A percentile compares a stretch with the other conserved stretches of the same genome.
Evolutionary conservation across 805 yeast species (phyloP).

Genomic region (Saccharomycopsis schoenii): DNA sequence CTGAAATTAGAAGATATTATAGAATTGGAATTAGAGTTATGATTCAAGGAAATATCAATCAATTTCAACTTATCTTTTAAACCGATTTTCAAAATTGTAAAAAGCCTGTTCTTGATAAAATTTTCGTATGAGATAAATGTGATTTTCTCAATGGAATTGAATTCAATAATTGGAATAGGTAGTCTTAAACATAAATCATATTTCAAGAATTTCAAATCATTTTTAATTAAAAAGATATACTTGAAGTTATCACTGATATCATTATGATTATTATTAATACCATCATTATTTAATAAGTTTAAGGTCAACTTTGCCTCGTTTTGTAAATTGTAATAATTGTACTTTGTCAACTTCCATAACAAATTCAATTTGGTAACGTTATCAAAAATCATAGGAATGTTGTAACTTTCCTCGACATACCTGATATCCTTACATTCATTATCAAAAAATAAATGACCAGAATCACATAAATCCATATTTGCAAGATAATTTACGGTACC

Average conservation of each 20-base stretch:
- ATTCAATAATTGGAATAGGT: slow-evolving; percentile 48
- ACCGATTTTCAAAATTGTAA: slow-evolving; percentile 46
- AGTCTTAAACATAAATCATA: slow-evolving; percentile 56
- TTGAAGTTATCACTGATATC: slow-evolving; percentile 70
- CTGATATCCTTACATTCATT: slow-evolving; percentile 29
- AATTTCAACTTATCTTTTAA: slow-evolving; percentile 37
- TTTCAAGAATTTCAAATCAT: slow-evolving; percentile 40
- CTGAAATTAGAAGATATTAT: slow-evolving; percentile 10
- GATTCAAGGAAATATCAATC: slow-evolving; percentile 14
- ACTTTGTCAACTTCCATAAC: slow-evolving; percentile 67
- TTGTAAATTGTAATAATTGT: slow-evolving; percentile 53
- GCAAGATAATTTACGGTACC: slow-evolving; percentile 79
- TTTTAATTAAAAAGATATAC: slow-evolving; percentile 57
- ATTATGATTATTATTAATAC: background rate
- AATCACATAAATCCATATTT: slow-evolving; percentile 54
- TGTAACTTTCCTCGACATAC: slow-evolving; percentile 47
- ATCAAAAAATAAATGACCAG: slow-evolving; percentile 60
- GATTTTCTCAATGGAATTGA: slow-evolving; percentile 64
- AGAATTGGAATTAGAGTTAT: slow-evolving; percentile 7
- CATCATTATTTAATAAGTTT: slow-evolving; percentile 50
- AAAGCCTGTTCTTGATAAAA: slow-evolving; percentile 51
- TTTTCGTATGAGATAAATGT: slow-evolving; percentile 62
- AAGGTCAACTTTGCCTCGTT: slow-evolving; percentile 63
- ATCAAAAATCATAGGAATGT: slow-evolving; percentile 68
- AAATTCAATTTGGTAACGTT: slow-evolving; percentile 68